These are phyloP conservation scores for Malus hybrid DNA, from an alignment of 331 rosid species.

Conservation along the genomic window DNA sequence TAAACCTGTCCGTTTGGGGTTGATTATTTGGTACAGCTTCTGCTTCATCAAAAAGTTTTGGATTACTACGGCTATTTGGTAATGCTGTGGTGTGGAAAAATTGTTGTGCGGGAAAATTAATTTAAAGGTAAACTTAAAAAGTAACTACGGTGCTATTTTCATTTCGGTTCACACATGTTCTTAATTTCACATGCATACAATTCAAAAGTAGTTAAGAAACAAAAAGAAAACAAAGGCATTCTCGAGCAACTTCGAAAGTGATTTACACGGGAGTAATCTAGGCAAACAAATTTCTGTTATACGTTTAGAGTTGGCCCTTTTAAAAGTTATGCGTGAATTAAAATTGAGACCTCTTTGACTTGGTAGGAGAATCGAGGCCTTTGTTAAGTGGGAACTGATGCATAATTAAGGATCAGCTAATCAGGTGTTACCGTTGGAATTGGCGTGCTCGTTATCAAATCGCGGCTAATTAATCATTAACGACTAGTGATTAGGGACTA, in stretches of 20 bases:
- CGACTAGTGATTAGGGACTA: background rate
- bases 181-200: background rate
- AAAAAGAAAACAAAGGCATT: background rate
- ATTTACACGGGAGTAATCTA: background rate
- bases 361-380: background rate
- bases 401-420: background rate
- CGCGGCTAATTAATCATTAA: background rate
- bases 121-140: background rate
- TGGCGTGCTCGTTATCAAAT: background rate
- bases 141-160: accelerated
- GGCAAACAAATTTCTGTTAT: background rate
- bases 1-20: background rate
- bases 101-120: no score
- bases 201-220: background rate
- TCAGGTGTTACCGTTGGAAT: background rate
- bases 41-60: background rate
- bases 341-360: no score
- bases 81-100: no score
- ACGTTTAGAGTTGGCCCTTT: no score
- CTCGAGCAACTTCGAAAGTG: background rate
- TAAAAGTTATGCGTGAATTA: no score
- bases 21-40: background rate
- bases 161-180: background rate
- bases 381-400: background rate
- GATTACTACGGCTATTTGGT: no score